Evolutionary conservation across 2,329 filamentous ascomycete genomes (phyloP).

Genomic region (Ophiostoma himal-ulmi): DNA sequence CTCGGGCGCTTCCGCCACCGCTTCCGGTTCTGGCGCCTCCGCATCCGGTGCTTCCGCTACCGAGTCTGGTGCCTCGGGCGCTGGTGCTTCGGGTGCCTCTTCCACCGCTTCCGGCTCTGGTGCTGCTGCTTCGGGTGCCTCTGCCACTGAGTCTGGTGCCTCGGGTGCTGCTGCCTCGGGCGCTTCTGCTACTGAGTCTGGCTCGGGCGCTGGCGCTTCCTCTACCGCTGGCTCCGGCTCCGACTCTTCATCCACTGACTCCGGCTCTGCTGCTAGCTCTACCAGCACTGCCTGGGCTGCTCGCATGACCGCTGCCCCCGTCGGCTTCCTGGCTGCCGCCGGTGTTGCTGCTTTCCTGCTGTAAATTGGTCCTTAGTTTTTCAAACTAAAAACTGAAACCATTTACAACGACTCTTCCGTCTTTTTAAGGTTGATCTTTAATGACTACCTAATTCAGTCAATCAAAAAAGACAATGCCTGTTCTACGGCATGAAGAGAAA

Average conservation of each 20-base stretch:
- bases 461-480: slow-evolving; percentile 6
- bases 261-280: slow-evolving; percentile 3
- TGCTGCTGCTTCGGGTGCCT: slow-evolving; percentile 19
- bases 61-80: slow-evolving; percentile 18
- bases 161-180: slow-evolving; percentile 21
- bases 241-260: slow-evolving; percentile 14
- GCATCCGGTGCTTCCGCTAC: slow-evolving; percentile 18
- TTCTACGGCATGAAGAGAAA: background rate
- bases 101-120: slow-evolving; percentile 27
- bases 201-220: slow-evolving; percentile 29
- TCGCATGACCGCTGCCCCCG: slow-evolving; percentile 42
- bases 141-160: slow-evolving; percentile 29
- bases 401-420: background rate
- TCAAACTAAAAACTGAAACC: background rate
- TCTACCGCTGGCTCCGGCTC: slow-evolving; percentile 5
- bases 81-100: slow-evolving; percentile 15
- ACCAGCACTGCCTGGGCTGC: slow-evolving; percentile 19
- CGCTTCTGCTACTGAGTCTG: slow-evolving; percentile 27
- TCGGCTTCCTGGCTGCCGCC: slow-evolving; percentile 44
- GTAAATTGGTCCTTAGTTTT: slow-evolving; percentile 32
- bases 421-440: slow-evolving; percentile 12
- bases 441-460: slow-evolving; percentile 3
- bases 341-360: slow-evolving; percentile 46
- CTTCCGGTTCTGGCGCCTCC: slow-evolving; percentile 14
- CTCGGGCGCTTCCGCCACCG: slow-evolving; percentile 18